Evolutionary conservation across 352 stramenopile species (phyloP), one percentile per base, ranked within the genome.

Genomic region (Peronospora destructor): DNA sequence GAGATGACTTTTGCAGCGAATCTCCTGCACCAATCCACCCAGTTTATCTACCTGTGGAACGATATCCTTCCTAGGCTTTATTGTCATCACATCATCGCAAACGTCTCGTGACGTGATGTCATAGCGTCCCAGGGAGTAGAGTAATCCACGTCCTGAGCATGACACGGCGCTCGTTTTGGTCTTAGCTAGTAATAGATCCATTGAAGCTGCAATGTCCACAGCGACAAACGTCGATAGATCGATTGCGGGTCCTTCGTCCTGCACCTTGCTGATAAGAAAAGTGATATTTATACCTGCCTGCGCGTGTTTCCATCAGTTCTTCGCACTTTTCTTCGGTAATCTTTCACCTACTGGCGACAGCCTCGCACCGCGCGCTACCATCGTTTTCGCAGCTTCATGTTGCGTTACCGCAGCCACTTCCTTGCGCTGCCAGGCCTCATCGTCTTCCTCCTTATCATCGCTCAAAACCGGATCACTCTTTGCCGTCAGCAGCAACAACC

Each of bases 101-200:
- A 92, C 26, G 25, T 32, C 25, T 35, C 68, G 65, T 25, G 68
- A 59, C 2, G 73, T 57, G 25, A 92, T 54, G 49, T 68, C 74
- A 45, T 92, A 94, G 37, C 84, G 76, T 4, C 81, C 81, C 26
- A 79, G 78, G 37, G 76, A 85, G 49, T 87, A 94, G 30, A 91
- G 69, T 39, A 94, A 53, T 0, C 81, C 81, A 0, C 79, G 84
- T 0, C 79, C 81, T 0, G 84, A 94, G 58, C 92, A 92, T 14
- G 84, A 92, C 34, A 92, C 70, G 5, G 81, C 81, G 1, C 76
- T 79, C 4, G 78, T 83, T 53, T 87, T 76, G 7, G 77, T 90
- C 61, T 84, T 87, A 25, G 83, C 80, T 81, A 29, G 84, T 81
- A 74, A 94, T 94, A 3, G 84, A 77, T 13, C 84, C 84, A 84